Evolutionary conservation across 257 asterid species (phyloP).

Genomic region (Voacanga thouarsii): DNA sequence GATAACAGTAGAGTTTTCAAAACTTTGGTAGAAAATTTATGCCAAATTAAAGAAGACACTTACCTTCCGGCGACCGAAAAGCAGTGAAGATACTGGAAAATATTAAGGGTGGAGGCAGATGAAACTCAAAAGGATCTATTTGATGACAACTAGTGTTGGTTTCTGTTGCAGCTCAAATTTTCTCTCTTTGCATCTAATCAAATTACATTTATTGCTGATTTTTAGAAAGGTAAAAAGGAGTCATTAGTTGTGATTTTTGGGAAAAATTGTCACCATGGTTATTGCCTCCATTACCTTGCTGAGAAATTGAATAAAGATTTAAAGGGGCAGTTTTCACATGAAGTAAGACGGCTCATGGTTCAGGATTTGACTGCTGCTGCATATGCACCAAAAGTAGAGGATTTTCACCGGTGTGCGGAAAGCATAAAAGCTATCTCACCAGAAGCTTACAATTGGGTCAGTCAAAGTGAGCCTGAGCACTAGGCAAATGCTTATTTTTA

Average conservation of each 20-base stretch:
- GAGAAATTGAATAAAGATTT: slow-evolving; percentile 90
- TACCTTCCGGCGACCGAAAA: no score
- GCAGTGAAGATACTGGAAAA: no score
- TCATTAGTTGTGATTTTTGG: slow-evolving; percentile 71
- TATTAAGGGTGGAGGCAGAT: no score
- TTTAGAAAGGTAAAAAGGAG: slow-evolving; percentile 76
- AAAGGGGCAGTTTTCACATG: slow-evolving; percentile 92
- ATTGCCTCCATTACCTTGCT: slow-evolving; percentile 85
- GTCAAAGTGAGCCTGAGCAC: slow-evolving; percentile 73
- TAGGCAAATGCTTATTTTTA: slow-evolving; percentile 86
- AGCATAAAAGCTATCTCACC: slow-evolving; percentile 91
- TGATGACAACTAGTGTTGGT: slow-evolving; percentile 93
- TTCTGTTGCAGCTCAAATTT: slow-evolving; percentile 73
- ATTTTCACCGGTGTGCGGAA: slow-evolving; percentile 58
- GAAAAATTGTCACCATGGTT: slow-evolving; percentile 78
- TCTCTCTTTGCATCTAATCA: slow-evolving; percentile 67
- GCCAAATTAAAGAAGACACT: no score
- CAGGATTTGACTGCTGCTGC: slow-evolving; percentile 96
- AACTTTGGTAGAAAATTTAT: no score
- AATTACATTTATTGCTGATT: slow-evolving; percentile 86
- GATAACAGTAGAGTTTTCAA: no score
- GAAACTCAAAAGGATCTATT: no score
- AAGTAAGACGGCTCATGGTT: slow-evolving; percentile 94
- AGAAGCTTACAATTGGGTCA: slow-evolving; percentile 92
- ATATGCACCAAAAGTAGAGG: slow-evolving; percentile 66